Conservation (phyloP, 2,329 filamentous ascomycete genomes). For the Aspergillus sp. region DNA sequence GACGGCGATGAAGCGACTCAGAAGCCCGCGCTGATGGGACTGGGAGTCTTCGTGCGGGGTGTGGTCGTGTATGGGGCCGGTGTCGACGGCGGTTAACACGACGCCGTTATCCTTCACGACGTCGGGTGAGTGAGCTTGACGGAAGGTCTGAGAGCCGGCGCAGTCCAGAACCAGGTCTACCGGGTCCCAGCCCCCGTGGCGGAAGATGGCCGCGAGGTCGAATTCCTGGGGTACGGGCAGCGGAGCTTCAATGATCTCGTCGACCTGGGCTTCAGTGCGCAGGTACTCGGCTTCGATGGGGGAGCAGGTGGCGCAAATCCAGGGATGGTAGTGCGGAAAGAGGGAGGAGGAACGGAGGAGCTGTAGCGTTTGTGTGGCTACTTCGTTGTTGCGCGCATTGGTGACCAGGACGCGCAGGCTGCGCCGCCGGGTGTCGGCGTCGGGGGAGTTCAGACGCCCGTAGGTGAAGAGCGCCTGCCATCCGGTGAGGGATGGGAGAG, state of each 20-base stretch:
- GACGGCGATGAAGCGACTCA: constrained; percentile 37
- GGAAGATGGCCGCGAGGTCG: constrained; percentile 34
- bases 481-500: constrained; percentile 40
- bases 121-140: constrained; percentile 31
- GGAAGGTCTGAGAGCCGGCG: constrained; percentile 32
- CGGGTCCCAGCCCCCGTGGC: constrained; percentile 29
- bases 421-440: constrained; percentile 10
- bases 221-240: constrained; percentile 24
- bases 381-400: constrained; percentile 36
- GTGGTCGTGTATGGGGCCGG: constrained; percentile 22
- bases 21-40: constrained; percentile 23
- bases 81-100: constrained; percentile 36
- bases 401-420: constrained; percentile 38
- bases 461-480: constrained; percentile 44
- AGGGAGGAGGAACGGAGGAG: constrained; percentile 36
- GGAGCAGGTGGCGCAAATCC: constrained; percentile 40
- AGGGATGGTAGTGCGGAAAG: constrained; percentile 31
- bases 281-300: constrained; percentile 23
- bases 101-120: constrained; percentile 35
- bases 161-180: constrained; percentile 45
- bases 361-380: constrained; percentile 39
- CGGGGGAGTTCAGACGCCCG: constrained; percentile 31
- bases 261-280: constrained; percentile 28
- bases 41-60: constrained; percentile 3
- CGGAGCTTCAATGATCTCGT: constrained; percentile 34